Evolutionary conservation across 139 green algal genomes (phyloP).

Genomic region (Mesotaenium endlicherianum): DNA sequence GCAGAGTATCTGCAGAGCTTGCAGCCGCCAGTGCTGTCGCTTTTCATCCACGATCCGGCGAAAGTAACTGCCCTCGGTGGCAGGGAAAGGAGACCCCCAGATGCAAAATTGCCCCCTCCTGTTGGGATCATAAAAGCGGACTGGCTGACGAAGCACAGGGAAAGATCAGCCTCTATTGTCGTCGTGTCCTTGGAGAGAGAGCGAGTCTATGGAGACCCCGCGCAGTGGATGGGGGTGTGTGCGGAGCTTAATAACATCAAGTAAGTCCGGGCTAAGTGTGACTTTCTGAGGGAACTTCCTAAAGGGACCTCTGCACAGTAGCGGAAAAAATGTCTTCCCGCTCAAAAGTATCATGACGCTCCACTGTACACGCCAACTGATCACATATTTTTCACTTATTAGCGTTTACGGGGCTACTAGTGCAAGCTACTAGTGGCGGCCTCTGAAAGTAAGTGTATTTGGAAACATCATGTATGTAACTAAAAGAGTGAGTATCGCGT

Average conservation of each 20-base stretch:
- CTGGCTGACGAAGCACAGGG: conserved; percentile 66
- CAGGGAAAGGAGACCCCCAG: conserved; percentile 7
- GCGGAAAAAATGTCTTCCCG: not conserved
- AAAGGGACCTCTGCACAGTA: too few relatives aligned
- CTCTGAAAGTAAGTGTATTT: too few relatives aligned
- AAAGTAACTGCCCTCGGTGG: conserved; percentile 40
- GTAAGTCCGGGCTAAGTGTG: too few relatives aligned
- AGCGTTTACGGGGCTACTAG: not conserved
- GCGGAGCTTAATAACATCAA: conserved; percentile 53
- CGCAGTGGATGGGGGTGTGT: conserved; percentile 45
- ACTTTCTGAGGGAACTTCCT: too few relatives aligned
- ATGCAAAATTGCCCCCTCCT: conserved; percentile 12
- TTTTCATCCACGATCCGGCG: conserved; percentile 20
- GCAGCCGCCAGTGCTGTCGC: conserved; percentile 7
- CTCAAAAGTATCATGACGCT: not conserved
- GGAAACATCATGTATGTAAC: too few relatives aligned
- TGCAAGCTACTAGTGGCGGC: not conserved
- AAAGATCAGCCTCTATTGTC: conserved; percentile 53
- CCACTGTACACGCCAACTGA: too few relatives aligned
- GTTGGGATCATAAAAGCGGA: conserved; percentile 36
- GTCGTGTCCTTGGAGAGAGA: conserved; percentile 57
- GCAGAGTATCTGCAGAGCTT: not conserved
- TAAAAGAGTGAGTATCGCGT: too few relatives aligned
- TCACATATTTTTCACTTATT: not conserved
- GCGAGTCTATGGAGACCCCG: conserved; percentile 52